Percentiles rank a stretch among this genome's conserved stretches.
Evolutionary conservation across 2,329 filamentous ascomycete genomes (phyloP).

Genomic region (Penicillium sp.): DNA sequence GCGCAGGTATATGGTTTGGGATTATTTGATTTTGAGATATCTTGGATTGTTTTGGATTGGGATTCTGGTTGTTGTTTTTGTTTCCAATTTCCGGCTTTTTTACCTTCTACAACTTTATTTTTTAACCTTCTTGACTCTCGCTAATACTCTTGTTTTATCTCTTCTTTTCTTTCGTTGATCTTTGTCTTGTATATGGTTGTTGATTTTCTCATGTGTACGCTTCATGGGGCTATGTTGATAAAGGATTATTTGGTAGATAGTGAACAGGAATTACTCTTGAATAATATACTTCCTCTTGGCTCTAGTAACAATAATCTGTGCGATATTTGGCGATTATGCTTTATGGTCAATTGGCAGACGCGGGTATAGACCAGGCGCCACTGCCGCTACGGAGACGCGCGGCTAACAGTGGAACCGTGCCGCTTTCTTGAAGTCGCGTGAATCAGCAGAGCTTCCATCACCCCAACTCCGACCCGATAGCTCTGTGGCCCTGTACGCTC

Average conservation of each 20-base stretch:
- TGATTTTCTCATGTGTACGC: neutral
- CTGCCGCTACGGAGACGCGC: conserved; percentile 4
- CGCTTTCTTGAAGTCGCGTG: conserved; percentile 11
- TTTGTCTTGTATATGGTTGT: conserved; percentile 16
- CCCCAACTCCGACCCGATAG: neutral
- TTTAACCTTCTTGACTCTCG: conserved; percentile 21
- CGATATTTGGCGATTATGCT: neutral
- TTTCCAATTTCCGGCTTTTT: conserved; percentile 9
- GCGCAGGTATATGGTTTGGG: conserved; percentile 13
- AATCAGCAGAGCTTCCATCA: conserved; percentile 7
- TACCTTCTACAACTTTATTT: conserved; percentile 12
- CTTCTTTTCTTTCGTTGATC: neutral
- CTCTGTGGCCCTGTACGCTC: neutral
- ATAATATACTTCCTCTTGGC: neutral
- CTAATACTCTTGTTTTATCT: conserved; percentile 7
- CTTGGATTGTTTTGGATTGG: neutral
- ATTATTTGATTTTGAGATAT: neutral
- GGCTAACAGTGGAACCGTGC: conserved; percentile 10
- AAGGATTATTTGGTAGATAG: conserved; percentile 1
- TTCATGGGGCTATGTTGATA: conserved; percentile 16
- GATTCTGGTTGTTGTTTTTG: neutral
- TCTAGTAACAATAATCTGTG: neutral
- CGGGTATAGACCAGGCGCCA: neutral
- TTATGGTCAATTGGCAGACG: neutral
- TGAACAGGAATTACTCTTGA: neutral